Percentiles rank a stretch among this genome's conserved stretches.
Conservation (phyloP, 169 alveolate species). For the Sarcocystis neurona region DNA sequence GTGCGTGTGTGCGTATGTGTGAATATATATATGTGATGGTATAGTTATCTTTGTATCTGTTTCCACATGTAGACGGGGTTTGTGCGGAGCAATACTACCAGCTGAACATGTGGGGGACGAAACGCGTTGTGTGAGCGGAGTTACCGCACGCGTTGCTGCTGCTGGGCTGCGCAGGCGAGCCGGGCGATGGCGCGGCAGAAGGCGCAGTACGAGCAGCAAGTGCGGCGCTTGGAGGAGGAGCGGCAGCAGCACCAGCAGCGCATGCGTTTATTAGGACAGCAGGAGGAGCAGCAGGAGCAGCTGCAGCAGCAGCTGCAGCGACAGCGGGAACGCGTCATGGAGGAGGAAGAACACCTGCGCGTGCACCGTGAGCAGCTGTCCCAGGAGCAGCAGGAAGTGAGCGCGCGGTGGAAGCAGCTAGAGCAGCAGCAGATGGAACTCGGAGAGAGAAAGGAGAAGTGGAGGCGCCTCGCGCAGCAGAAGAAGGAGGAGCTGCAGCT, state of each 20-base stretch:
- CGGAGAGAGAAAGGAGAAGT: conserved; percentile 17
- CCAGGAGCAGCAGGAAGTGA: conserved; percentile 9
- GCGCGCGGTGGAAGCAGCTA: not conserved
- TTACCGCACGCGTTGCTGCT: too few relatives aligned
- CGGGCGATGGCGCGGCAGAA: conserved; percentile 35
- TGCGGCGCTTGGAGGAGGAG: conserved; percentile 32
- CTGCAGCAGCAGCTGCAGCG: conserved; percentile 18
- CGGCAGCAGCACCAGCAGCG: conserved; percentile 25
- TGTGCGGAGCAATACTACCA: too few relatives aligned
- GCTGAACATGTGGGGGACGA: too few relatives aligned
- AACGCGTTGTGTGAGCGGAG: too few relatives aligned
- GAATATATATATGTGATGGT: too few relatives aligned
- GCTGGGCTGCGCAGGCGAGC: not conserved
- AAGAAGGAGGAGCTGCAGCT: conserved; percentile 23
- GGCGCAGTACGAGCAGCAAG: conserved; percentile 32
- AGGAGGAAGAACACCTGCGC: conserved; percentile 28
- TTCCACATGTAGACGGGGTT: too few relatives aligned
- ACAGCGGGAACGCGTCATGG: conserved; percentile 33
- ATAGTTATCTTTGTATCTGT: too few relatives aligned
- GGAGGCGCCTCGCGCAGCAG: conserved; percentile 8
- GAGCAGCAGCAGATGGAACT: conserved; percentile 20
- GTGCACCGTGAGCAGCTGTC: not conserved
- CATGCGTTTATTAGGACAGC: not conserved
- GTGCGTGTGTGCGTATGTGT: too few relatives aligned
- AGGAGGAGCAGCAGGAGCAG: not conserved